Percentiles rank a stretch among this genome's conserved stretches.
Evolutionary conservation across 805 yeast species (phyloP).

Genomic region (Zygosaccharomyces gambellarensis): DNA sequence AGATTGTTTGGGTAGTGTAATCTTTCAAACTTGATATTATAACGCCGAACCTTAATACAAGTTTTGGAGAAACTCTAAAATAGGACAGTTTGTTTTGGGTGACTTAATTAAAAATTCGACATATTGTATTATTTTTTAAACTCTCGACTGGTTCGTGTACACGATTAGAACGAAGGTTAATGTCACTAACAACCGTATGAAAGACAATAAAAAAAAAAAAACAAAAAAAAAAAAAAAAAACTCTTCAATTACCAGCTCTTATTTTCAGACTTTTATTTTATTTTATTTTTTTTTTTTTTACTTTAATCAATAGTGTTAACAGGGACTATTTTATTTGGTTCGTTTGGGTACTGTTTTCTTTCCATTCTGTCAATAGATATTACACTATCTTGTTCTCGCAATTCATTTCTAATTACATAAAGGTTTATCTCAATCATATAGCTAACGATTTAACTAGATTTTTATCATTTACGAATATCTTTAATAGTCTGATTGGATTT

Average conservation of each 20-base stretch:
- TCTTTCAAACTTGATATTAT: neutral
- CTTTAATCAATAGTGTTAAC: neutral
- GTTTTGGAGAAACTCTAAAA: neutral
- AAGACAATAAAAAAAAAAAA: neutral
- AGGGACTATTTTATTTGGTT: neutral
- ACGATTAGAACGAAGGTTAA: neutral
- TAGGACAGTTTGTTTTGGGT: neutral
- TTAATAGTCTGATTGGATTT: neutral
- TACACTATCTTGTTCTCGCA: neutral
- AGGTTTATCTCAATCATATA: neutral
- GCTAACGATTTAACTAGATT: neutral
- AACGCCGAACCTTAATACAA: neutral
- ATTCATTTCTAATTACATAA: neutral
- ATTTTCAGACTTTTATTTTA: neutral
- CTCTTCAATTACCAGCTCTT: neutral
- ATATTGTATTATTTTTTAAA: slow-evolving; percentile 3
- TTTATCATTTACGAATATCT: neutral
- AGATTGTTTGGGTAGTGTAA: slow-evolving; percentile 6
- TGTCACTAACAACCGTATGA: neutral
- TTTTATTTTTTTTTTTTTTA: neutral
- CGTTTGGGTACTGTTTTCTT: neutral
- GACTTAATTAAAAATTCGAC: neutral
- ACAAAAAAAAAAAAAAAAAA: neutral
- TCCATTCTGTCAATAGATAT: neutral
- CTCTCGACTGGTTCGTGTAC: slow-evolving; percentile 2